Evolutionary conservation across 805 yeast species (phyloP).

Genomic region (Candida stauntonica): DNA sequence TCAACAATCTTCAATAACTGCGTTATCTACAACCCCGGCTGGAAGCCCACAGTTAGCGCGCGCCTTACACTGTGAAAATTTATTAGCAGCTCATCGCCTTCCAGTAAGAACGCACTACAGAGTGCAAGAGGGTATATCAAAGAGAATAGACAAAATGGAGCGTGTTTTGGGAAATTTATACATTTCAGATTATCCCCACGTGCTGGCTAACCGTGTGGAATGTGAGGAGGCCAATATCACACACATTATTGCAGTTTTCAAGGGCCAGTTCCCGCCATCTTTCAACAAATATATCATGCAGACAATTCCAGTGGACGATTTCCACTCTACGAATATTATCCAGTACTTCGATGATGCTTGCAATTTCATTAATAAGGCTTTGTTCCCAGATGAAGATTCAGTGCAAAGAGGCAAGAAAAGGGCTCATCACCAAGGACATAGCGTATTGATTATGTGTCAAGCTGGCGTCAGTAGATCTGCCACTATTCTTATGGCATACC

Average conservation of each 20-base stretch:
- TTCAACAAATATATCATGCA: conserved; percentile 48
- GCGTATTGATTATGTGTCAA: conserved; percentile 69
- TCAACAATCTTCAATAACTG: no score
- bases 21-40: no score
- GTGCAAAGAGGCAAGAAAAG: conserved; percentile 23
- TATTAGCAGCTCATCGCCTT: background rate
- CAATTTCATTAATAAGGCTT: conserved; percentile 60
- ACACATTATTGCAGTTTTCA: conserved; percentile 67
- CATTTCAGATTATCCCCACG: conserved; percentile 68
- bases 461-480: conserved; percentile 94
- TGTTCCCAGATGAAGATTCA: conserved; percentile 40
- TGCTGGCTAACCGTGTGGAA: conserved; percentile 50
- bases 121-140: background rate
- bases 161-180: conserved; percentile 79
- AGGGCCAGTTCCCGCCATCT: conserved; percentile 54
- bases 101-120: background rate
- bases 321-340: conserved; percentile 59
- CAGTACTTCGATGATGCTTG: conserved; percentile 57
- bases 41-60: no score
- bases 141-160: conserved; percentile 23
- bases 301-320: conserved; percentile 72
- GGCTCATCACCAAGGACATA: conserved; percentile 40
- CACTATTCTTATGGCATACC: conserved; percentile 79
- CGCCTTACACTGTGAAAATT: no score
- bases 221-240: conserved; percentile 51